Conservation (phyloP, 805 yeast species). For the Dipodascus geniculatus region DNA sequence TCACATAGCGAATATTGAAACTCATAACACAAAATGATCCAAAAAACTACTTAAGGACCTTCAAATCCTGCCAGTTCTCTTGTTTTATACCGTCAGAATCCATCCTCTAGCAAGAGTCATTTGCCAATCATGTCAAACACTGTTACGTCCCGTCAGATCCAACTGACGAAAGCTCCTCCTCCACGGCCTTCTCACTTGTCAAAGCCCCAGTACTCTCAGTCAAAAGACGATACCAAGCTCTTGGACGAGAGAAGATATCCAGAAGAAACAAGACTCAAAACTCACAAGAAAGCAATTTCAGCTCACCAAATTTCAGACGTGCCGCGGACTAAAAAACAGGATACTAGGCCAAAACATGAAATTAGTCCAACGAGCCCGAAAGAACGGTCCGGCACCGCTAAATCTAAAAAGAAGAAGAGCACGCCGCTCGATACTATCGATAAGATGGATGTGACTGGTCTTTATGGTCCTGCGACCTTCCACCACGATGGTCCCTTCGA, state of each 20-base stretch:
- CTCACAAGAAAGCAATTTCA: neutral
- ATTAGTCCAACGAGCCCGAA: neutral
- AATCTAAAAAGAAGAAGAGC: slow-evolving; percentile 31
- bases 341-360: neutral
- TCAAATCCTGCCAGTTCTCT: no score
- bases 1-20: neutral
- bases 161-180: neutral
- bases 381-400: neutral
- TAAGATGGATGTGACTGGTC: slow-evolving; percentile 88
- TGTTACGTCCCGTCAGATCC: no score
- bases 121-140: no score
- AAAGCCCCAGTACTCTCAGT: neutral
- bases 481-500: slow-evolving; percentile 99
- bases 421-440: slow-evolving; percentile 83
- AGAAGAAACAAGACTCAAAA: neutral
- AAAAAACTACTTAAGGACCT: neutral
- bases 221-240: neutral
- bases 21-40: neutral
- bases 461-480: slow-evolving; percentile 84
- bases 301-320: neutral
- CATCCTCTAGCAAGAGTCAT: no score
- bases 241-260: no score
- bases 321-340: neutral
- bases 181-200: neutral
- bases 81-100: no score